Base-by-base conservation (phyloP, 768 basidiomycete species). In the Rhizopogon salebrosus region DNA sequence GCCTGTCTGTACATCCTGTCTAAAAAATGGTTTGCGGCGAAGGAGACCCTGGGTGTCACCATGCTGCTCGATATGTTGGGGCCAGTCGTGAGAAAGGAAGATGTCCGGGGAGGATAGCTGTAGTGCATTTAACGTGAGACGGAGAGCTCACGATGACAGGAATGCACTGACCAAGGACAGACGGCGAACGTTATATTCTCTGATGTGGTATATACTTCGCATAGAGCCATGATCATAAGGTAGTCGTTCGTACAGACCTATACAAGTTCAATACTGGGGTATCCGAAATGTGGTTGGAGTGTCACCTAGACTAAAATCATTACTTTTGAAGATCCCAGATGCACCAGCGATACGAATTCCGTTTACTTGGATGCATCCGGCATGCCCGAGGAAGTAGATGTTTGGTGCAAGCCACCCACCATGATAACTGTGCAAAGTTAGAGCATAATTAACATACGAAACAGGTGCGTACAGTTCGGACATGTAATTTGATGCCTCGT, bases 81-180 rank as follows among this genome's bases (percentile, higher is more conserved):
- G 97, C 97, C 95, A 99, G 69, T 98, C 97, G 64, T 99, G 95
- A 2, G 95, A 98, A 34, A 98, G 76, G 74, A 98, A 91, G 24
- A 98, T 79, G 26, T 83, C 70, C 6, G 85, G 79, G 9, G 77
- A 73, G 4, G 84, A 76, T 35, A 88, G 74, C 88, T 78, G 52
- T 52, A 26, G 48, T 24, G 4, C 6, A 29, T 50, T 48, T n/a
- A 52, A 22, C 53, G 41, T 11, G 37, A 36, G 31, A 18, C 11
- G 24, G 24, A 18, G 24, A 5, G 7, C 2, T 9, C 13, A 36
- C 3, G 29, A 40, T 31, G 41, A 27, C 42, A 7, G 35, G 14
- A 42, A 59, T 11, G 6, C 4, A 66, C 78, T 35, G 62, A 87
- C 87, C 35, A 89, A 79, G 23, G 91, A 86, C 6, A 98, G 70